These are phyloP conservation scores for Magnolia officinalis DNA, from an alignment of 164 flowering plant genomes.

Conservation along the genomic window DNA sequence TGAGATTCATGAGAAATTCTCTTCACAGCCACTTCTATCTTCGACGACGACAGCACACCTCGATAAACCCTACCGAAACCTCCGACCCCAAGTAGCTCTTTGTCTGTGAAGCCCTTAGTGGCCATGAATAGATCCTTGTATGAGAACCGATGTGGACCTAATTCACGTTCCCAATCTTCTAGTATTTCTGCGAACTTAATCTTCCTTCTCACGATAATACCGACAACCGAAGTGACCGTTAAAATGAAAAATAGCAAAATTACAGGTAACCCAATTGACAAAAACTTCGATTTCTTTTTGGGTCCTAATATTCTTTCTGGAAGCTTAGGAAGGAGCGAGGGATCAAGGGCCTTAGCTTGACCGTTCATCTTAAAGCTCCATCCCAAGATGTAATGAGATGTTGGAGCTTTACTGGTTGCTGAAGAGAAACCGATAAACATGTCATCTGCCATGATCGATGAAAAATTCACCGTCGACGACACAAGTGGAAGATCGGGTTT, in stretches of 20 bases:
- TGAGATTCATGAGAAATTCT: slow-evolving; percentile 47
- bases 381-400: slow-evolving; percentile 16
- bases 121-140: slow-evolving; percentile 27
- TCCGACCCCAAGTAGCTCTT: slow-evolving; percentile 25
- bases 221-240: neutral
- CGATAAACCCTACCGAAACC: slow-evolving; percentile 50
- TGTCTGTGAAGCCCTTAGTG: slow-evolving; percentile 24
- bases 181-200: slow-evolving; percentile 27
- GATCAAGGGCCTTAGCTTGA: slow-evolving; percentile 4
- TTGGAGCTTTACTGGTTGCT: neutral
- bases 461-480: slow-evolving; percentile 5
- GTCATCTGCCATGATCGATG: neutral
- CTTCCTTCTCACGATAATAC: slow-evolving; percentile 10
- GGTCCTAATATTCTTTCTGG: neutral
- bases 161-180: slow-evolving; percentile 41
- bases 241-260: neutral
- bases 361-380: slow-evolving; percentile 22
- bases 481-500: slow-evolving; percentile 10
- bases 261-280: slow-evolving; percentile 9
- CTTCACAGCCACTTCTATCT: slow-evolving; percentile 46
- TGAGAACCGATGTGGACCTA: slow-evolving; percentile 19
- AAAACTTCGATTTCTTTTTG: neutral
- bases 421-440: slow-evolving; percentile 20
- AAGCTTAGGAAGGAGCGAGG: slow-evolving; percentile 11
- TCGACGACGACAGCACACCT: slow-evolving; percentile 32